A percentile compares a stretch with the other conserved stretches of the same genome.
These are phyloP conservation scores for Skeletonema menzelii DNA, from an alignment of 108 stramenopile genomes.

Conservation along the genomic window DNA sequence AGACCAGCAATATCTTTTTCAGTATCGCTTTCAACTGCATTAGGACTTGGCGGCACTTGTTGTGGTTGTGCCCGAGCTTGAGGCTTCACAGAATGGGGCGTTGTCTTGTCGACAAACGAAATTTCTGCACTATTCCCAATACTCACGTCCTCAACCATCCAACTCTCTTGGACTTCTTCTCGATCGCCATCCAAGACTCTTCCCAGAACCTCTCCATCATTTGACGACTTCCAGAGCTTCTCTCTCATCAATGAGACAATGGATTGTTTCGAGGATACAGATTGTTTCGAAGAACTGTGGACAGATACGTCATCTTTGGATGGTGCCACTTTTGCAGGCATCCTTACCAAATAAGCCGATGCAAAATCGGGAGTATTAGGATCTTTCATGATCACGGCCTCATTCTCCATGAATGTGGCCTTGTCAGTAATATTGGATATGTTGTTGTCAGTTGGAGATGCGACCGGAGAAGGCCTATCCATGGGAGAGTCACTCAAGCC, in stretches of 20 bases:
- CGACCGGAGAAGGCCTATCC: neutral
- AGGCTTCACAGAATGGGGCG: neutral
- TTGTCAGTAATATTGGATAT: neutral
- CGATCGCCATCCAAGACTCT: neutral
- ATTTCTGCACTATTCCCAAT: conserved; percentile 9
- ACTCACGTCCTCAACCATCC: conserved; percentile 21
- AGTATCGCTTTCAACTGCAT: neutral
- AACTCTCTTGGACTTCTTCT: conserved; percentile 9
- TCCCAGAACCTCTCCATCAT: neutral
- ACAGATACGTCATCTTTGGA: neutral
- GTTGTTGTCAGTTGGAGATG: neutral
- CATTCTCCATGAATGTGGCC: neutral
- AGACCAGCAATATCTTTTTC: neutral
- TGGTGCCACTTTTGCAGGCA: neutral
- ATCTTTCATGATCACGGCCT: no score
- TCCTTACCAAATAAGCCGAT: neutral
- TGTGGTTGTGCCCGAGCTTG: neutral
- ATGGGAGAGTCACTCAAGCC: neutral
- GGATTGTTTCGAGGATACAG: neutral
- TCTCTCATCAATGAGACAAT: neutral
- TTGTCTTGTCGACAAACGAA: neutral
- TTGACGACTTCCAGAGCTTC: neutral
- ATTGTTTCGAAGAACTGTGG: neutral
- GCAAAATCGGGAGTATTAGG: no score
- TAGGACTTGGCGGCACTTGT: neutral